Evolutionary conservation across 352 stramenopile species (phyloP).

Genomic region (Hyaloperonospora arabidopsidis): DNA sequence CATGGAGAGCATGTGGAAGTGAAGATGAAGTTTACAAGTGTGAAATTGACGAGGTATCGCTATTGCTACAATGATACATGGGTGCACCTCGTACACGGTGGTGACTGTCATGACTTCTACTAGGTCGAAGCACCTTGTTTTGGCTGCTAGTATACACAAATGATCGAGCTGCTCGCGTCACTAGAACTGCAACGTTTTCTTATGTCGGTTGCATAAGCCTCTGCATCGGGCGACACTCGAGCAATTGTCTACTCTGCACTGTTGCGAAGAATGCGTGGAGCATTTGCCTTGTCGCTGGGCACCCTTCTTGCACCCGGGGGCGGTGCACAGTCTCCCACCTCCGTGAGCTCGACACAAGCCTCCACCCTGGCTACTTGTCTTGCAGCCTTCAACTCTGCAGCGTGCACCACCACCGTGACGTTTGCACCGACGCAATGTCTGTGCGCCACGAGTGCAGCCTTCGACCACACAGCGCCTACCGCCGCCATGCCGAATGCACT

Average conservation of each 20-base stretch:
- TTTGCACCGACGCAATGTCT: conserved; percentile 76
- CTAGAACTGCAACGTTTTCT: background rate
- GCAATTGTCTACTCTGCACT: conserved; percentile 60
- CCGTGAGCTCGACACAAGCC: conserved; percentile 77
- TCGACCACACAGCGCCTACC: conserved; percentile 55
- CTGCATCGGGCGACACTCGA: conserved; percentile 53
- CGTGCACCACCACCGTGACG: conserved; percentile 63
- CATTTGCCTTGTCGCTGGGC: conserved; percentile 80
- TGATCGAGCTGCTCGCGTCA: conserved; percentile 1
- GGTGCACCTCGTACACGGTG: conserved; percentile 4
- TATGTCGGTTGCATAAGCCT: conserved; percentile 29
- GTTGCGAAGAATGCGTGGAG: conserved; percentile 57
- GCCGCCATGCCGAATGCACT: conserved; percentile 80
- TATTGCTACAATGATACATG: conserved; percentile 9
- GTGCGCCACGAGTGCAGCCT: conserved; percentile 57
- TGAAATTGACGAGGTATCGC: conserved; percentile 7
- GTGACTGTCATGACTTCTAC: no score
- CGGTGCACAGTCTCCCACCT: conserved; percentile 73
- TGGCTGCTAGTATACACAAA: conserved; percentile 5
- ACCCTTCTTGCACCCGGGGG: conserved; percentile 80
- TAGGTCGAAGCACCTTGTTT: no score
- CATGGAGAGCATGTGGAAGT: background rate
- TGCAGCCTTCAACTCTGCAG: conserved; percentile 54
- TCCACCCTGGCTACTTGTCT: conserved; percentile 57
- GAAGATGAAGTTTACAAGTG: conserved; percentile 9